Evolutionary conservation across 495 filamentous ascomycete species (phyloP).

Genomic region (Usnea hakonensis): DNA sequence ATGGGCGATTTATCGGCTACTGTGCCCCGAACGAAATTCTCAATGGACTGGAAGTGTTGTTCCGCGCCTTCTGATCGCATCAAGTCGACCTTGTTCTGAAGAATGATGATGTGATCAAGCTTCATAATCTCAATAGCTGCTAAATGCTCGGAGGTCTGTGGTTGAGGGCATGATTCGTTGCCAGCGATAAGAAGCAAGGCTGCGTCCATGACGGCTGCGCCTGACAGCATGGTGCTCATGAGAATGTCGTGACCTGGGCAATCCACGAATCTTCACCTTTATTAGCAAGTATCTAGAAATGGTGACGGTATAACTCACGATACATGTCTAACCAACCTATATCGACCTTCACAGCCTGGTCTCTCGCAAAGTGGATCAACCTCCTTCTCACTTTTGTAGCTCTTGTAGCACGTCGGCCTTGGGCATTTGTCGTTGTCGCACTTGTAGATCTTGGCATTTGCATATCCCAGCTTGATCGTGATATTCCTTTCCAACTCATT

Average conservation of each 20-base stretch:
- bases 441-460: conserved; percentile 99
- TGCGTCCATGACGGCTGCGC: conserved; percentile 98
- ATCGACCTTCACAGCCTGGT: conserved; percentile 78
- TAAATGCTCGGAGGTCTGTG: conserved; percentile 97
- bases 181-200: conserved; percentile 93
- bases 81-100: conserved; percentile 98
- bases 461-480: conserved; percentile 98
- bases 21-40: conserved; percentile 96
- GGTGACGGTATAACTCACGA: conserved; percentile 52
- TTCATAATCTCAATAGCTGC: conserved; percentile 99
- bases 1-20: conserved; percentile 93
- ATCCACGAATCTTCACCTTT: conserved; percentile 70
- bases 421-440: conserved; percentile 89
- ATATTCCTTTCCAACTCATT: conserved; percentile 98
- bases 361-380: conserved; percentile 91
- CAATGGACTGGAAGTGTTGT: conserved; percentile 88
- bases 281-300: conserved; percentile 13
- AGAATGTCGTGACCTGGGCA: conserved; percentile 99
- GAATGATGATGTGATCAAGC: conserved; percentile 94
- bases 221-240: conserved; percentile 99
- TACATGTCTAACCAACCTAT: conserved; percentile 77
- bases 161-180: conserved; percentile 97
- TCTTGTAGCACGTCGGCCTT: conserved; percentile 88
- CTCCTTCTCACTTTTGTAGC: conserved; percentile 97
- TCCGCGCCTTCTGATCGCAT: conserved; percentile 90